Base-by-base conservation (phyloP, 1,284 basidiomycete genomes). In the Omphalotus olearius region DNA sequence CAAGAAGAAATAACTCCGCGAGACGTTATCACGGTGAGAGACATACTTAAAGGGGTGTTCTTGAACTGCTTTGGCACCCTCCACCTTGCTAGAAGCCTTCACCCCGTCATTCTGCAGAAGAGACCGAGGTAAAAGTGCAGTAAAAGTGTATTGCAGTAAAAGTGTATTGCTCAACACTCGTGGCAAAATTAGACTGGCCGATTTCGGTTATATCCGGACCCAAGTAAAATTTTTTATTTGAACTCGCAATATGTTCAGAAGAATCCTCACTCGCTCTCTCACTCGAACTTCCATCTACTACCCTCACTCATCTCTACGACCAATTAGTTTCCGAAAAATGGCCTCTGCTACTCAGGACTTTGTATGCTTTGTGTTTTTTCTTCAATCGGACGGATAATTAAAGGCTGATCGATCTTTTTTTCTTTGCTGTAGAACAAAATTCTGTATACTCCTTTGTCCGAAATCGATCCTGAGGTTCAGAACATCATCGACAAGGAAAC, bases 401-500 rank as follows among this genome's bases (percentile, higher is more conserved):
- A 11, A 23, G 16, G 6, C 6, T 23, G 4, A 23, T 33, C 25
- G 11, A n/a, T 16, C 17, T 13, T 16, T 37, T 47, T 36, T 36
- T 25, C 35, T 47, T 44, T 40, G 52, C 53, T 55, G 20, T 62
- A 97, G 93, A 98, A 98, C 86, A 90, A 89, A 72, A 76, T 82
- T 55, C 82, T 99, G 61, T 98, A 98, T 76, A 74, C 83, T 56
- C 80, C 93, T 61, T 80, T 98, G 55, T 78, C 88, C 26, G 85
- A 98, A 79, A 82, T 86, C 64, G 95, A 98, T 75, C 95, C 95
- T 56, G 92, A 91, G 72, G 86, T 99, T 63, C 84, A 94, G 73
- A 90, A 93, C 71, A 91, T 99, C 79, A 93, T 99, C 74, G 94
- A 99, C 78, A 93, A 97, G 79, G 96, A 99, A 81, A 96, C 93